Percentiles rank a stretch among this genome's conserved stretches.
These are phyloP conservation scores for Apostasia shenzhenica DNA, from an alignment of 106 monocot genomes.

Conservation along the genomic window DNA sequence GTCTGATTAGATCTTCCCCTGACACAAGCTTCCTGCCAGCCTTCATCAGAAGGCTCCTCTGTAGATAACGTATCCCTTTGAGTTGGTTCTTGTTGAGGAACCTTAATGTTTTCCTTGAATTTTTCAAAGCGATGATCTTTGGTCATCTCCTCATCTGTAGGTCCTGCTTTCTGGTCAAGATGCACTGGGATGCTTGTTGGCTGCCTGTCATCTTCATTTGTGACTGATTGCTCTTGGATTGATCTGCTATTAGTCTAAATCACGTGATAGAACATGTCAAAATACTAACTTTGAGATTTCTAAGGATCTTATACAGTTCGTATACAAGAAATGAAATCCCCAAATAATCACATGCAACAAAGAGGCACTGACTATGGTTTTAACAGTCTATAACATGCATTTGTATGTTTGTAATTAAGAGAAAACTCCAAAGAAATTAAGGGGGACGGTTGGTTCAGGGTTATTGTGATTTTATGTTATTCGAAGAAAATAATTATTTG, in stretches of 20 bases:
- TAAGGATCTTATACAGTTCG: no score
- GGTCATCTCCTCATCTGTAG: slow-evolving; percentile 1
- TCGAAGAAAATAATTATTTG: no score
- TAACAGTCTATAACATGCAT: no score
- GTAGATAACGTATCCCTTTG: slow-evolving; percentile 10
- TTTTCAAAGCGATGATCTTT: slow-evolving; percentile 13
- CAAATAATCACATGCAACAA: no score
- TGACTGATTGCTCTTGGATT: slow-evolving; percentile 24
- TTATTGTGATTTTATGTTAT: no score
- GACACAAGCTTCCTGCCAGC: slow-evolving; percentile 87
- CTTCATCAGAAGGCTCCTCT: slow-evolving; percentile 72
- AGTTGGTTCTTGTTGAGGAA: slow-evolving; percentile 1
- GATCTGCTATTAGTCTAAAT: slow-evolving; percentile 36
- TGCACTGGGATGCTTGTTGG: not conserved
- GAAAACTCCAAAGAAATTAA: no score
- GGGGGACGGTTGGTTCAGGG: no score
- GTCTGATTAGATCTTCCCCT: slow-evolving; percentile 42
- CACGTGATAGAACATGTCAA: not conserved
- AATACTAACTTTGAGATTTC: no score
- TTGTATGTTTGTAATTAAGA: no score
- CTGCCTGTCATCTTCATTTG: slow-evolving; percentile 17
- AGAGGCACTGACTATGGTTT: no score
- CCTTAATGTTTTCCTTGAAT: slow-evolving; percentile 15
- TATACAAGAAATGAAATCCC: no score
- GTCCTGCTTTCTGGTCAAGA: slow-evolving; percentile 9